Conservation (phyloP, 768 basidiomycete genomes). For the Tubosaeta brunneosetosa region DNA sequence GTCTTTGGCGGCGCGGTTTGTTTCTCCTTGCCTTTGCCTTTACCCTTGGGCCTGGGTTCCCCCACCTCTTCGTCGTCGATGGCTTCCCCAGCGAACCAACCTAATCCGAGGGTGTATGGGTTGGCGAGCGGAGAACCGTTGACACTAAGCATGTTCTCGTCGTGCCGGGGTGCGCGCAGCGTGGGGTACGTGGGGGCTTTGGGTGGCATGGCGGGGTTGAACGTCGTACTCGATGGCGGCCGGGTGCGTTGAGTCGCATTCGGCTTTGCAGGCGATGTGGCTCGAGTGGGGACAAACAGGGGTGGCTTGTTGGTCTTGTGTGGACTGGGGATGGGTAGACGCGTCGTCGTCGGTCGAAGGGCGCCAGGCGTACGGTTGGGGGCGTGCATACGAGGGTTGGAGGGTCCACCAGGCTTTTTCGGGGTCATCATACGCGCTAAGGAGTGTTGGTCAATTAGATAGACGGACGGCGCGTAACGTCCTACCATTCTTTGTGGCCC, state of each 20-base stretch:
- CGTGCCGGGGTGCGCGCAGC: constrained; percentile 62
- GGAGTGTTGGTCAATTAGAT: constrained; percentile 1
- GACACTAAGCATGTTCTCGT: constrained; percentile 75
- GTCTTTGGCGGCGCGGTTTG: constrained; percentile 17
- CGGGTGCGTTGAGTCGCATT: constrained; percentile 24
- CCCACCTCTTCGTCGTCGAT: constrained; percentile 26
- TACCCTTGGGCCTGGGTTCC: constrained; percentile 2
- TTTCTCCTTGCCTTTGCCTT: constrained; percentile 24
- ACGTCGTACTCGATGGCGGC: constrained; percentile 59
- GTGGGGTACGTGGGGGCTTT: constrained; percentile 39
- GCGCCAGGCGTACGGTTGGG: constrained; percentile 40
- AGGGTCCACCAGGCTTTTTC: constrained; percentile 44
- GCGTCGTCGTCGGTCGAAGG: constrained; percentile 26
- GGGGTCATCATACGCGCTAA: constrained; percentile 45
- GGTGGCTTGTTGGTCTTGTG: constrained; percentile 29
- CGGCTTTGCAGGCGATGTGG: constrained; percentile 51
- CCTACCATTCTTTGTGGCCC: constrained; percentile 60
- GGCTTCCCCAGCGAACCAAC: constrained; percentile 46
- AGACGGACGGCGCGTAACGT: neutral
- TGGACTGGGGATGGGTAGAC: constrained; percentile 32
- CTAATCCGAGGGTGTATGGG: constrained; percentile 63
- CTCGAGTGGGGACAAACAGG: constrained; percentile 32
- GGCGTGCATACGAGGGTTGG: constrained; percentile 42
- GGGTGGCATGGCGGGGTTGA: constrained; percentile 61
- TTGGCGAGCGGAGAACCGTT: constrained; percentile 83